Percentiles rank a stretch among this genome's conserved stretches.
Conservation (phyloP, 2,329 filamentous ascomycete genomes). For the Sporothrix inflata region DNA sequence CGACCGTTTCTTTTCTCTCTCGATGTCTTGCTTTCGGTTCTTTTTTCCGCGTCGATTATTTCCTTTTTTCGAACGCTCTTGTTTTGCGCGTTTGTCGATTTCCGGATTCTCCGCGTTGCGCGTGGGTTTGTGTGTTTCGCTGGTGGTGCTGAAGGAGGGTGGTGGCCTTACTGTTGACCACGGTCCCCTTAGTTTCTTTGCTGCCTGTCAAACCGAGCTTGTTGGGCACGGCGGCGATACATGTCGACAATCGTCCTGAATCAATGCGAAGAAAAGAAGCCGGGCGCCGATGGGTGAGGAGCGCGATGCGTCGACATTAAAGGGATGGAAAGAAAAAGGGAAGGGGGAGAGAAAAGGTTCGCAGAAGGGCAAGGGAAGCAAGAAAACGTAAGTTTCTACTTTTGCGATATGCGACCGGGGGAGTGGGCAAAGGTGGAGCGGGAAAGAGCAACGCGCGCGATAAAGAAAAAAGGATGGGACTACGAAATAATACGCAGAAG, state of each 20-base stretch:
- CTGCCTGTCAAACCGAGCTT: constrained; percentile 20
- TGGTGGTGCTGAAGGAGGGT: background rate
- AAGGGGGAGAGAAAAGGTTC: constrained; percentile 5
- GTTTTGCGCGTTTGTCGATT: constrained; percentile 4
- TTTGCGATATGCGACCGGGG: constrained; percentile 23
- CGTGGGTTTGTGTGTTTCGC: background rate
- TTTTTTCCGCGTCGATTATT: constrained; percentile 9
- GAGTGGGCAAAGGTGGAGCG: constrained; percentile 18
- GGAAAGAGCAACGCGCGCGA: constrained; percentile 25
- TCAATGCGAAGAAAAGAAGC: background rate
- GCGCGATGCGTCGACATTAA: background rate
- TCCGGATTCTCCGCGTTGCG: constrained; percentile 26
- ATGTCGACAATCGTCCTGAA: constrained; percentile 14
- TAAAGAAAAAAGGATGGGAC: constrained; percentile 15
- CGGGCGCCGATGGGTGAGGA: background rate
- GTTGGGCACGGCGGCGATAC: constrained; percentile 20
- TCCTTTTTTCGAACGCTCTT: background rate
- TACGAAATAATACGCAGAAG: constrained; percentile 17
- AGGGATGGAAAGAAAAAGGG: background rate
- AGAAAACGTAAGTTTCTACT: constrained; percentile 17
- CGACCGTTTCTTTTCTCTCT: background rate
- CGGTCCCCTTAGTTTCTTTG: background rate
- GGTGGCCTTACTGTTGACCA: constrained; percentile 17
- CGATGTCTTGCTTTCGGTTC: background rate
- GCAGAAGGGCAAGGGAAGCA: constrained; percentile 3